phyloP scores from a whole-genome alignment of 805 yeast genomes.

The Yarrowia osloensis region DNA sequence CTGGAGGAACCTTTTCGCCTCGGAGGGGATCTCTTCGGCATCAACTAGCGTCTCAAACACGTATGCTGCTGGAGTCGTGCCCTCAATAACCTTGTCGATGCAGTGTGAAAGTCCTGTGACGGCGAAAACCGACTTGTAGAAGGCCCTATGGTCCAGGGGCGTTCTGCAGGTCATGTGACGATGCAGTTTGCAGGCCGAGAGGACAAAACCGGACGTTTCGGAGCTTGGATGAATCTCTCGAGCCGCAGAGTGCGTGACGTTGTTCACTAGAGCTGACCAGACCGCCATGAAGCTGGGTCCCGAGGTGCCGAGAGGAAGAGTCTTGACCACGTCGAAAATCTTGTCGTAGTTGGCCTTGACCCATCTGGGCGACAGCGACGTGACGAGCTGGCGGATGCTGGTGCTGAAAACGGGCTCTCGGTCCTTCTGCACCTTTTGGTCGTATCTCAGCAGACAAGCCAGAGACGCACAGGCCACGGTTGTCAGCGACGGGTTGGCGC shows the following conservation, averaged over 20 bases:
- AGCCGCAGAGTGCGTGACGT: background rate
- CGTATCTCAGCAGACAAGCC: background rate
- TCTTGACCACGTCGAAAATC: background rate
- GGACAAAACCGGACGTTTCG: slow-evolving; percentile 1
- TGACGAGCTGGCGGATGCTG: background rate
- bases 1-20: background rate
- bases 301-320: background rate
- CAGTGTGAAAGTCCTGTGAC: background rate
- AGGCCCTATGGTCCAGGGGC: slow-evolving; percentile 4
- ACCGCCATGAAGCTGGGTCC: slow-evolving; percentile 2
- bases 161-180: slow-evolving; percentile 16
- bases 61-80: background rate
- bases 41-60: slow-evolving; percentile 3
- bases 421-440: slow-evolving; percentile 1
- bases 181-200: background rate
- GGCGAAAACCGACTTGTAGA: background rate
- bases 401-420: slow-evolving; percentile 19
- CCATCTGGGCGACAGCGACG: slow-evolving; percentile 9
- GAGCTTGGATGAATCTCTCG: slow-evolving; percentile 10
- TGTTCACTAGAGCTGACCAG: slow-evolving; percentile 7
- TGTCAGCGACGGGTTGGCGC: background rate
- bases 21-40: background rate
- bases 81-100: background rate
- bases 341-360: slow-evolving; percentile 16
- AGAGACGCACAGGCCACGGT: slow-evolving; percentile 10